Evolutionary conservation across 2,329 filamentous ascomycete species (phyloP).

Genomic region (Chaetomiaceae sp.): DNA sequence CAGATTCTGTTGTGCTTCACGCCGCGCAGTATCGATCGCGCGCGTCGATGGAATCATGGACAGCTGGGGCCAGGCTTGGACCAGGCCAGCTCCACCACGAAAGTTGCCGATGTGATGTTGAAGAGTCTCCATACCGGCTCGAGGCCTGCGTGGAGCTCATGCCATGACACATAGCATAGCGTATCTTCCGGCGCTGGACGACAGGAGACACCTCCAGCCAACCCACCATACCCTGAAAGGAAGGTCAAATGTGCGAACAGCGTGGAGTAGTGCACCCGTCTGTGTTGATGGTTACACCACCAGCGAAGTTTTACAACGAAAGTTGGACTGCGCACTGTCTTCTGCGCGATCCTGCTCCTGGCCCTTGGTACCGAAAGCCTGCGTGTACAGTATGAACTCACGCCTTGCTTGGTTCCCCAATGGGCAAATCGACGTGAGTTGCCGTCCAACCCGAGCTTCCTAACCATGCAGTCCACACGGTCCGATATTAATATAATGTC

Average conservation of each 20-base stretch:
- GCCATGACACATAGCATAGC: background rate
- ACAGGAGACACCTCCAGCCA: constrained; percentile 1
- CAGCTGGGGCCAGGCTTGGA: background rate
- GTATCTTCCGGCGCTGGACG: background rate
- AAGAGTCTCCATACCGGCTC: background rate
- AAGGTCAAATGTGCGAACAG: constrained; percentile 15
- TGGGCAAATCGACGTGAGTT: constrained; percentile 14
- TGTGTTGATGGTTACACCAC: constrained; percentile 4
- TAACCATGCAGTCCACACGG: constrained; percentile 21
- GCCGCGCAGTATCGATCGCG: constrained; percentile 6
- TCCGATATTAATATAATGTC: constrained; percentile 26
- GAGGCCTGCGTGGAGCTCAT: background rate
- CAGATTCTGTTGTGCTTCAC: constrained; percentile 4
- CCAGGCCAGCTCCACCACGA: background rate
- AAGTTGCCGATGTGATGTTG: background rate
- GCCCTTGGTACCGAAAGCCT: background rate
- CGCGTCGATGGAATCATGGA: background rate
- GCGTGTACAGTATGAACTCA: constrained; percentile 2
- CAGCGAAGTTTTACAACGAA: background rate
- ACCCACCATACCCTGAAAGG: constrained; percentile 20
- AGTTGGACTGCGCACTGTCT: constrained; percentile 3
- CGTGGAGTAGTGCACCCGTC: constrained; percentile 7
- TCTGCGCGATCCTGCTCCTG: background rate
- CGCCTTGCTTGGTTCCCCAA: background rate
- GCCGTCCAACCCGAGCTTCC: constrained; percentile 11